Base-by-base conservation (phyloP, 192 early-diverging fungal genomes). In the Coemansia sp. region DNA sequence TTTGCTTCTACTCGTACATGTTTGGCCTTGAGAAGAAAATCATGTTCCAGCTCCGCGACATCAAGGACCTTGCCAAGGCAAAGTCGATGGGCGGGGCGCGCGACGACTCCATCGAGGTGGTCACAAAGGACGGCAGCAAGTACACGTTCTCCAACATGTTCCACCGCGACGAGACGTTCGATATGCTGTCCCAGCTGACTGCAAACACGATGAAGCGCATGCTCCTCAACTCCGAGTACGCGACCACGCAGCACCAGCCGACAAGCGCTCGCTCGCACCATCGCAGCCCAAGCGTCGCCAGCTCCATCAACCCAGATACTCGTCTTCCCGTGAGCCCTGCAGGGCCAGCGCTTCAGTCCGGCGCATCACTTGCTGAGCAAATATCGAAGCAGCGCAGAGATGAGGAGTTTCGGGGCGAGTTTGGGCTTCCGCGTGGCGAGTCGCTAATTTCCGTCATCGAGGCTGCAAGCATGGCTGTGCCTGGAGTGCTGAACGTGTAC, bases 1-100 rank as follows among this genome's bases (percentile, higher is more conserved):
- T 97, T 26, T 93, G 92, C 85, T 99, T 98, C 72, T 94, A 99
- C 79, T 95, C 95, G 21, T 95, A 95, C 64, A 82, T 98, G 45
- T 87, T 99, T 43, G 95, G 94, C 2, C 86, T 89, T 6, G 98
- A 99, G 73, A 98, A 95, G 41, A 95, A 93, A 73, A 79, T 97
- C 34, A 85, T 95, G 46, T 83, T 99, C 58, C 92, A 95, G 72
- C 85, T 99, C 41, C 96, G 96, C 71, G 92, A 98, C 67, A 89
- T 98, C 53, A 91, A 92, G 76, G 89, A 95, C 49, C 77, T 99
- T 26, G 76, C 85, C 45, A 94, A 94, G 75, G 93, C 97, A 45
- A 90, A 89, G 63, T 93, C 93, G 14, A 98, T 95, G 81, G 86
- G 94, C 18, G 96, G 95, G 24, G 87, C 97, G 2, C 87, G 96